Percentiles rank a stretch among this genome's conserved stretches.
These are phyloP conservation scores for Tuber borchii DNA, from an alignment of 495 filamentous ascomycete species.

Conservation along the genomic window DNA sequence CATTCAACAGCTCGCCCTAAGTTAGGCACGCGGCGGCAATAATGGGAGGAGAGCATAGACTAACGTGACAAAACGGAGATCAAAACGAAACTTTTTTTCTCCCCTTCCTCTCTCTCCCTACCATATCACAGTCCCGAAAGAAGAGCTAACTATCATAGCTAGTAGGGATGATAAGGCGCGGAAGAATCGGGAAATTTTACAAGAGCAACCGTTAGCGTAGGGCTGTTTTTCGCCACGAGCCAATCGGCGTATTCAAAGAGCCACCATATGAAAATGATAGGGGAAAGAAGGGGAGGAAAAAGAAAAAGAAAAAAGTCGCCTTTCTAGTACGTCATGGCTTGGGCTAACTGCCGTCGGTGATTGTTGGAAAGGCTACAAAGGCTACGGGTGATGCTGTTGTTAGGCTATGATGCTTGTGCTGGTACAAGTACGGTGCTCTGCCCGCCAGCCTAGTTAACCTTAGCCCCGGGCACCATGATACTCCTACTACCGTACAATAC, in stretches of 20 bases:
- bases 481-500: background rate
- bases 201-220: background rate
- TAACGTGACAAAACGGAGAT: background rate
- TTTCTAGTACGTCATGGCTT: background rate
- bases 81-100: background rate
- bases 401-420: background rate
- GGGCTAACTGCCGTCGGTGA: background rate
- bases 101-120: background rate
- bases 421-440: background rate
- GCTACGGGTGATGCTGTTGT: background rate
- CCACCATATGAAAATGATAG: slow-evolving; percentile 10
- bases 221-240: background rate
- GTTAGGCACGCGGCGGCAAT: background rate
- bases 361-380: background rate
- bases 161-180: background rate
- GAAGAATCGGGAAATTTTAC: background rate
- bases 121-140: background rate
- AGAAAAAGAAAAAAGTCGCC: slow-evolving; percentile 4
- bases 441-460: background rate
- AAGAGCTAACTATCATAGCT: background rate
- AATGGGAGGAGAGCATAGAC: background rate
- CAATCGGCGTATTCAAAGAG: background rate
- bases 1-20: background rate
- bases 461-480: background rate
- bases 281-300: slow-evolving; percentile 7